phyloP scores from a whole-genome alignment of 2,329 filamentous ascomycete species.

The Cercospora canescens region DNA sequence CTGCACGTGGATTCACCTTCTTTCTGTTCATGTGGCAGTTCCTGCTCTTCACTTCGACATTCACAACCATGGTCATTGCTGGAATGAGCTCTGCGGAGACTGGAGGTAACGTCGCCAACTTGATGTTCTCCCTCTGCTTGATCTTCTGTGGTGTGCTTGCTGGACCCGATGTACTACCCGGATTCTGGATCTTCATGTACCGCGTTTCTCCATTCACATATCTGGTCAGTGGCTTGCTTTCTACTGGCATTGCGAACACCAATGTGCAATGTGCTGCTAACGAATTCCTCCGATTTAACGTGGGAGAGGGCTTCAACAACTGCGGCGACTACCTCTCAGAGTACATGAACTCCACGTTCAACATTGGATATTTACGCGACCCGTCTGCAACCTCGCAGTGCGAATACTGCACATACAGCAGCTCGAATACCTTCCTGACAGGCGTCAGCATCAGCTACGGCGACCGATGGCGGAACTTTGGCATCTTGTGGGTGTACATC shows the following conservation, averaged over 20 bases:
- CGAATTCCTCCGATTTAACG: conserved; percentile 68
- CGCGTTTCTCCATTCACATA: conserved; percentile 75
- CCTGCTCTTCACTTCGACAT: conserved; percentile 70
- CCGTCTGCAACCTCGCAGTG: conserved; percentile 38
- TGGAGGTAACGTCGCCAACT: conserved; percentile 72
- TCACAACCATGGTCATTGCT: conserved; percentile 75
- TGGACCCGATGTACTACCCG: conserved; percentile 60
- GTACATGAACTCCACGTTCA: conserved; percentile 28
- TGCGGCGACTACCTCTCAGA: conserved; percentile 42
- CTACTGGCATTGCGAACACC: conserved; percentile 68
- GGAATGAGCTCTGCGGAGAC: conserved; percentile 73
- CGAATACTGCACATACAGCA: conserved; percentile 42
- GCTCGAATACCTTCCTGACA: conserved; percentile 46
- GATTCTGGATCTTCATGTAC: conserved; percentile 86
- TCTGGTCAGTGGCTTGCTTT: conserved; percentile 70
- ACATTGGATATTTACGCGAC: conserved; percentile 42
- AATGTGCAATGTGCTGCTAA: conserved; percentile 65
- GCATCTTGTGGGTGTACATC: conserved; percentile 55
- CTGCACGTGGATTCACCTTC: conserved; percentile 73
- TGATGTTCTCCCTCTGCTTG: conserved; percentile 71
- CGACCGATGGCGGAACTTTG: conserved; percentile 55
- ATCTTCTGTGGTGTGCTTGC: conserved; percentile 73
- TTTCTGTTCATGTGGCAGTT: conserved; percentile 76
- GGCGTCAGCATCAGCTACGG: conserved; percentile 45
- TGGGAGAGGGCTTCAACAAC: conserved; percentile 49